Conservation (phyloP, 129 eudicot species). For the sunflower (Helianthus annuus) region HanXRQr2.0-SUNRISE NC_035445.2:64467981-64468480, state of each 20-base stretch:
- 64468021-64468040: no score
- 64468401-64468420: not conserved
- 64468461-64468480: no score
- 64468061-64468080: slow-evolving; percentile 91
- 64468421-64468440: no score
- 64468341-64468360: slow-evolving; percentile 30
- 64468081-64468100: slow-evolving; percentile 81
- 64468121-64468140: slow-evolving; percentile 56
- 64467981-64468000: slow-evolving; percentile 87
- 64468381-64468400: slow-evolving; percentile 5
- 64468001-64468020: not conserved
- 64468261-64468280: not conserved
- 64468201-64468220: not conserved
- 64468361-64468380: slow-evolving; percentile 32
- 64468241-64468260: not conserved
- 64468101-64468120: slow-evolving; percentile 96
- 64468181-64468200: slow-evolving; percentile 45
- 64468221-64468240: not conserved
- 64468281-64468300: slow-evolving; percentile 27
- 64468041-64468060: not conserved
- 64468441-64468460: no score
- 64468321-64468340: slow-evolving; percentile 15
- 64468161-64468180: slow-evolving; percentile 65
- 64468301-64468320: slow-evolving; percentile 23
- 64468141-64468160: slow-evolving; percentile 69